These are phyloP conservation scores for Ophiostoma novo-ulmi DNA, from an alignment of 2,329 filamentous ascomycete species.

Conservation along the genomic window DNA sequence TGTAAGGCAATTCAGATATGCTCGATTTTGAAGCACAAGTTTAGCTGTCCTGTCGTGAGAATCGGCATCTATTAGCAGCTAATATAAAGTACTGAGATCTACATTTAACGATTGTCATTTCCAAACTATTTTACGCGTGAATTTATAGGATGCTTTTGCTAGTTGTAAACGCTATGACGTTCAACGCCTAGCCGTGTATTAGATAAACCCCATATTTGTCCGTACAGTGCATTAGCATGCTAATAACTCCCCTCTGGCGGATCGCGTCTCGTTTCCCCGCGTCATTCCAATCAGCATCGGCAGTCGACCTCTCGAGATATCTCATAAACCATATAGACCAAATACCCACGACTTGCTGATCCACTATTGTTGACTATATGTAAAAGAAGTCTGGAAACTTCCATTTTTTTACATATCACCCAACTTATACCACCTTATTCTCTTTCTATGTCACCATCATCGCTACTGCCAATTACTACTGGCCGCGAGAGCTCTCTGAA, in stretches of 20 bases:
- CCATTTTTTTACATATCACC: no score
- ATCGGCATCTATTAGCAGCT: neutral
- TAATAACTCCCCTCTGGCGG: neutral
- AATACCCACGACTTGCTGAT: no score
- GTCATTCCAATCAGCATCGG: conserved; percentile 1
- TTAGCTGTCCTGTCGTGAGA: neutral
- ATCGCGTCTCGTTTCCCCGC: conserved; percentile 5
- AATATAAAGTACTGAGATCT: neutral
- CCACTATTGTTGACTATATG: neutral
- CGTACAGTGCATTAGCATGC: neutral
- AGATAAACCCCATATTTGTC: neutral
- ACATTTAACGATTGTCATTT: neutral
- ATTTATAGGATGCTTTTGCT: neutral
- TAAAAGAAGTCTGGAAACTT: neutral
- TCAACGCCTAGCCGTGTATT: neutral
- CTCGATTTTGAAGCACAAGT: neutral
- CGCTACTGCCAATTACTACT: neutral
- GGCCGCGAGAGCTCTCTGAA: neutral
- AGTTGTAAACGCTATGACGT: neutral
- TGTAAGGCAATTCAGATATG: neutral
- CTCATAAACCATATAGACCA: neutral
- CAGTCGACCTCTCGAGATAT: neutral
- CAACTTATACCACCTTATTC: neutral
- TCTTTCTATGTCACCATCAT: neutral
- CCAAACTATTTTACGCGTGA: neutral